A percentile compares a stretch with the other conserved stretches of the same genome.
Conservation (phyloP, 805 yeast species). For the Brettanomyces nanus region DNA sequence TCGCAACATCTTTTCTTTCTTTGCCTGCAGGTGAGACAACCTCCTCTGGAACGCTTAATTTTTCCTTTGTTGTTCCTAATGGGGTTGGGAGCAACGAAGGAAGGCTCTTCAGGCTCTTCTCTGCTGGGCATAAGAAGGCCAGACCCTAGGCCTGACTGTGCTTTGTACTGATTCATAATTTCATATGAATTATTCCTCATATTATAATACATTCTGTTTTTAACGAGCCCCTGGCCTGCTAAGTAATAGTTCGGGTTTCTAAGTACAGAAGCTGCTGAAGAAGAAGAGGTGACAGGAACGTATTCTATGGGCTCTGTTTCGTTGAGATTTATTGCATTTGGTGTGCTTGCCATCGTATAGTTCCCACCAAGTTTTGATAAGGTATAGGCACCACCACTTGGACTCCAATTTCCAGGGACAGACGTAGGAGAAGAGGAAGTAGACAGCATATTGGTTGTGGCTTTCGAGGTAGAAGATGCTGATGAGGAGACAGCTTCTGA, state of each 20-base stretch:
- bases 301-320: neutral
- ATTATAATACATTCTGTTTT: slow-evolving; percentile 8
- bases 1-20: slow-evolving; percentile 78
- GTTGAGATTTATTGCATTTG: neutral
- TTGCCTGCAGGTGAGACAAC: slow-evolving; percentile 71
- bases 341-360: neutral
- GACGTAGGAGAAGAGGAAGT: neutral
- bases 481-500: neutral
- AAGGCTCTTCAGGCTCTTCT: neutral
- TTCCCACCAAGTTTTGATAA: neutral
- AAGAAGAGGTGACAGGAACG: neutral
- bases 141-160: neutral
- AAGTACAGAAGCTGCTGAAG: too few species aligned
- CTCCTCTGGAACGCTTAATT: slow-evolving; percentile 54
- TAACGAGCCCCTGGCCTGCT: neutral
- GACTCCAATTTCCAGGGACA: neutral
- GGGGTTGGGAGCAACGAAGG: neutral
- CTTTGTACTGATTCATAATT: slow-evolving; percentile 3
- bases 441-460: neutral
- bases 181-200: slow-evolving; percentile 9
- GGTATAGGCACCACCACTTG: neutral
- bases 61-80: slow-evolving; percentile 11
- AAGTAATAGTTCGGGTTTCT: neutral
- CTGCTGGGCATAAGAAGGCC: slow-evolving; percentile 1
- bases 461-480: too few species aligned